Conservation (phyloP, 1,284 basidiomycete genomes). For the Cryptococcus wingfieldii region DNA sequence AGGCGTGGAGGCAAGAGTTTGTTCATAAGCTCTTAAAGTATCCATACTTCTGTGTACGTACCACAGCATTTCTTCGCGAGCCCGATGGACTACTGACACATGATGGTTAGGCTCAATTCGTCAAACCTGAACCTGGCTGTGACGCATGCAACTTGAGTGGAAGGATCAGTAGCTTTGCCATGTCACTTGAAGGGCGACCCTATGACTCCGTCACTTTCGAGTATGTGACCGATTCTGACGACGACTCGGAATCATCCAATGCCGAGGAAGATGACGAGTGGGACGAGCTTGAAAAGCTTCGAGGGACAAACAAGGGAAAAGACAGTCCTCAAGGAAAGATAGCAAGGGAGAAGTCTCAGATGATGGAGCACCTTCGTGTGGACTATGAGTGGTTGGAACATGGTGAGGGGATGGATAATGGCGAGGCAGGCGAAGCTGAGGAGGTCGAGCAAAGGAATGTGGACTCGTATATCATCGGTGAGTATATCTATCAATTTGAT, state of each 20-base stretch:
- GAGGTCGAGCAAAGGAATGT: constrained; percentile 7
- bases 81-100: not conserved
- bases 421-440: not conserved
- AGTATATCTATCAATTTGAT: no score
- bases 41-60: constrained; percentile 58
- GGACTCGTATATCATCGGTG: constrained; percentile 15
- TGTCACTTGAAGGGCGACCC: constrained; percentile 30
- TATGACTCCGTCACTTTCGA: constrained; percentile 44
- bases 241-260: not conserved
- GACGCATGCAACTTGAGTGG: constrained; percentile 73
- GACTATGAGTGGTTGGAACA: not conserved
- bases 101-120: constrained; percentile 37
- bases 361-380: not conserved
- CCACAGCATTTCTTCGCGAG: no score
- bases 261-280: constrained; percentile 5
- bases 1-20: constrained; percentile 69
- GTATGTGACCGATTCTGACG: constrained; percentile 10
- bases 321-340: constrained; percentile 6
- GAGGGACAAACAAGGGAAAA: not conserved
- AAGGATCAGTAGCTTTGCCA: constrained; percentile 44
- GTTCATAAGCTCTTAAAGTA: constrained; percentile 61
- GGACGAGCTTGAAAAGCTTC: constrained; percentile 26
- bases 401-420: not conserved
- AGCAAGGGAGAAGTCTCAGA: not conserved
- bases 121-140: constrained; percentile 61